Evolutionary conservation across 257 asterid genomes (phyloP), one percentile per base, ranked within the genome.

Genomic region (Solanum ahanhuiri): DNA sequence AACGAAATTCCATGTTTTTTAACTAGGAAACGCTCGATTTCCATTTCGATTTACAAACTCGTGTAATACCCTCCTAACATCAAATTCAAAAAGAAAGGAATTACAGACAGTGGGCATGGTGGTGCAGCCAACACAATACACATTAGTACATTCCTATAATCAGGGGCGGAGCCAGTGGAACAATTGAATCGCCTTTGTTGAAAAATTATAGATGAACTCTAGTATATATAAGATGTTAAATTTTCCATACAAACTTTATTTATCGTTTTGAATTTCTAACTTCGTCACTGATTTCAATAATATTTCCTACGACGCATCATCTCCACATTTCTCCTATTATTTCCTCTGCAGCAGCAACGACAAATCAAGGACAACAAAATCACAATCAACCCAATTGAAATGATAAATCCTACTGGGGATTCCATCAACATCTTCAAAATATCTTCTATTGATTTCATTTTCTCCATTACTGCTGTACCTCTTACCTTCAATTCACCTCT

Each of bases 211-310:
- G 0, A 41, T 41, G 48, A 41, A 41, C 48, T 41, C 48, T 41
- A 41, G 48, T 41, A 41, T 41, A 41, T 41, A 41, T 41, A 41
- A 41, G 48, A 41, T 9, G 48, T 41, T 41, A 41, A 41, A 41
- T 41, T 41, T 41, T 1, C 0, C 4, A 41, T 9, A 41, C 33
- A 0, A 31, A 0, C n/a, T n/a, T n/a, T n/a, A n/a, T n/a, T n/a
- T n/a, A n/a, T n/a, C n/a, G n/a, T n/a, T n/a, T n/a, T n/a, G n/a
- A n/a, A n/a, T n/a, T n/a, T n/a, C n/a, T n/a, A n/a, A n/a, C n/a
- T n/a, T n/a, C n/a, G n/a, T 5, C 3, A 5, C 9, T 15, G 0
- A 51, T 35, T 67, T 67, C 37, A 14, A 67, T 28, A 12, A 28
- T 67, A 67, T 67, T 28, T 67, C 2, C 75, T 67, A 1, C 75